These are phyloP conservation scores for Tuctoria greenei DNA, from an alignment of 176 grass and related monocot species.

Conservation along the genomic window DNA sequence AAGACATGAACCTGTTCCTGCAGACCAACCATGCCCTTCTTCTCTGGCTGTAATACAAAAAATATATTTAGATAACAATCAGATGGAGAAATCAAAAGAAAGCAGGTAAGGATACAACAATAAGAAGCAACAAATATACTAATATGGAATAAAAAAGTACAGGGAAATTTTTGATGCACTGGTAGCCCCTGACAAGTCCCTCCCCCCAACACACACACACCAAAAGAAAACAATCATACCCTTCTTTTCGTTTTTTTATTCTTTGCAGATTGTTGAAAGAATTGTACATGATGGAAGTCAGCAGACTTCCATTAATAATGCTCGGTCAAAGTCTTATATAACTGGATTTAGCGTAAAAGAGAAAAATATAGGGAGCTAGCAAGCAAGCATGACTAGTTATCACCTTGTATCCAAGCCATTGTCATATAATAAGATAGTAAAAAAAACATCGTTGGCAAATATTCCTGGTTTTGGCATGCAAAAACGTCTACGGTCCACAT, in stretches of 20 bases:
- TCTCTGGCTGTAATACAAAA: constrained; percentile 67
- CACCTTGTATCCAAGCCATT: not conserved
- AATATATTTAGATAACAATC: constrained; percentile 30
- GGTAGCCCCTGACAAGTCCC: not conserved
- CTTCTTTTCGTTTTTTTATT: too few relatives aligned
- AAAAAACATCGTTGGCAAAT: not conserved
- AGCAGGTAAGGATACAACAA: not conserved
- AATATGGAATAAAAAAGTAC: not conserved
- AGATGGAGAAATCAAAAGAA: not conserved
- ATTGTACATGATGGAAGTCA: too few relatives aligned
- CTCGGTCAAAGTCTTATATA: too few relatives aligned
- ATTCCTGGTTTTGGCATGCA: not conserved
- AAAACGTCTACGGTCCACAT: not conserved
- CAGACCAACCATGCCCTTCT: constrained; percentile 72
- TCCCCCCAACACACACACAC: not conserved
- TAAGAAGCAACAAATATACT: not conserved
- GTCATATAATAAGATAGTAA: not conserved
- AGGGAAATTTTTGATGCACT: not conserved
- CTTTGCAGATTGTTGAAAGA: too few relatives aligned
- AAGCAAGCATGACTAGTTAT: not conserved
- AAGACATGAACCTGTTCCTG: constrained; percentile 73
- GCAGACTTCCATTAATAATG: too few relatives aligned
- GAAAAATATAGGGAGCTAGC: not conserved
- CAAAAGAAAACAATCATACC: too few relatives aligned
- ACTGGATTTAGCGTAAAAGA: not conserved